Evolutionary conservation across 345 rosid genomes (phyloP).

Genomic region (Erodium maritimum): DNA sequence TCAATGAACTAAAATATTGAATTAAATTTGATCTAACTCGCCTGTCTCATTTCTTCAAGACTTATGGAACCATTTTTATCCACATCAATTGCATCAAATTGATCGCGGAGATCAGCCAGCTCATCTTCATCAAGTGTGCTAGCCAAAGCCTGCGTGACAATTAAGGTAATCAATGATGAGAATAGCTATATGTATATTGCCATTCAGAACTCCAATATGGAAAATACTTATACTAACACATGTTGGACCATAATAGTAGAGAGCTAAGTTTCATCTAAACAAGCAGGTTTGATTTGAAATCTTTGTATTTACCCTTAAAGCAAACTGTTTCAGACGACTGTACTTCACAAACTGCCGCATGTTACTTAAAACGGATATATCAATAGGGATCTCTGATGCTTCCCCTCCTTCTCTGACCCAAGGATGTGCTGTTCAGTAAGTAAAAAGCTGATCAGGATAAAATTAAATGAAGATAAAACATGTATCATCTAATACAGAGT

Average conservation of each 20-base stretch:
- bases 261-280: too few species aligned
- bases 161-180: not conserved
- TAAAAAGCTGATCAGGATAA: not conserved
- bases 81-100: slow-evolving; percentile 39
- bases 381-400: slow-evolving; percentile 44
- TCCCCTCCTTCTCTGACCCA: slow-evolving; percentile 51
- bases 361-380: slow-evolving; percentile 38
- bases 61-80: slow-evolving; percentile 44
- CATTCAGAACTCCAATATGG: not conserved
- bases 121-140: slow-evolving; percentile 38
- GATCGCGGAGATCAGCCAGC: slow-evolving; percentile 36
- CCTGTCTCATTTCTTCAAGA: slow-evolving; percentile 52
- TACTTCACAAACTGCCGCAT: slow-evolving; percentile 43
- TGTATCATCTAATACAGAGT: not conserved
- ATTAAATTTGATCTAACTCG: not conserved
- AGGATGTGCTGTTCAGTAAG: slow-evolving; percentile 37
- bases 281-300: too few species aligned
- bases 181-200: not conserved
- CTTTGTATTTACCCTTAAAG: slow-evolving; percentile 26
- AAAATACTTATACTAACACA: too few species aligned
- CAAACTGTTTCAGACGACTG: slow-evolving; percentile 43
- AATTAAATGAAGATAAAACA: not conserved
- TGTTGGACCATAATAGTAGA: too few species aligned
- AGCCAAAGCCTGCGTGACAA: slow-evolving; percentile 32
- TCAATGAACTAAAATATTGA: not conserved